Base-by-base conservation (phyloP, 352 stramenopile genomes). In the Elongisporangium undulatum region DNA sequence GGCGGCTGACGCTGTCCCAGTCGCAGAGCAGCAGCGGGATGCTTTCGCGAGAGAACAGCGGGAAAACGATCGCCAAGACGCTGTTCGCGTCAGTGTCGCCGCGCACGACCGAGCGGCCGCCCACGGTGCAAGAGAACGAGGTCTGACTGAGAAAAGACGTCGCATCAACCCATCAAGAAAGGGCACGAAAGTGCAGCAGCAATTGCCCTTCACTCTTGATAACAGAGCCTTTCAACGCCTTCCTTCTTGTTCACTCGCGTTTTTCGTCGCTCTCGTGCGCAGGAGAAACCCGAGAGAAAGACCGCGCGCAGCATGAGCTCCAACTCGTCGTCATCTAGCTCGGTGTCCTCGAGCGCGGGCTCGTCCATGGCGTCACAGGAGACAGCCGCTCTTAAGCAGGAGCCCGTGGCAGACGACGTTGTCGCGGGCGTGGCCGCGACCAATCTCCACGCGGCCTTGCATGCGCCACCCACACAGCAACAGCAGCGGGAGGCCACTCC, bases 1-100 rank as follows among this genome's bases (percentile, higher is more conserved):
- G 69, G n/a, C 64, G 72, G 0, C 55, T 77, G 4, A 73, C 69
- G 23, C 48, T 79, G 10, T 29, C 62, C 12, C 58, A 49, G 22
- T 13, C n/a, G 15, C 20, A 4, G 34, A 45, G 29, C 12, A 10
- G 12, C 34, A 64, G 59, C 3, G 53, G 53, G 2, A 26, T 61
- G 0, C 17, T 63, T 2, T 67, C 71, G 13, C 53, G 64, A 34
- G 59, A 69, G 38, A 71, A 60, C 54, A 67, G 52, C 20, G 22
- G 53, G 50, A 29, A 22, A 20, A 13, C 20, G 41, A 26, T 15
- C 48, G 38, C 41, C 20, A n/a, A 9, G 29, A 20, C 49, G 29
- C 23, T 19, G 21, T 19, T 38, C 12, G 22, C 34, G 13, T n/a
- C n/a, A n/a, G n/a, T n/a, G n/a, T 45, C 34, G 34, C 34, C 34